Evolutionary conservation across 352 stramenopile species (phyloP).

Genomic region (Pythium coloratum): DNA sequence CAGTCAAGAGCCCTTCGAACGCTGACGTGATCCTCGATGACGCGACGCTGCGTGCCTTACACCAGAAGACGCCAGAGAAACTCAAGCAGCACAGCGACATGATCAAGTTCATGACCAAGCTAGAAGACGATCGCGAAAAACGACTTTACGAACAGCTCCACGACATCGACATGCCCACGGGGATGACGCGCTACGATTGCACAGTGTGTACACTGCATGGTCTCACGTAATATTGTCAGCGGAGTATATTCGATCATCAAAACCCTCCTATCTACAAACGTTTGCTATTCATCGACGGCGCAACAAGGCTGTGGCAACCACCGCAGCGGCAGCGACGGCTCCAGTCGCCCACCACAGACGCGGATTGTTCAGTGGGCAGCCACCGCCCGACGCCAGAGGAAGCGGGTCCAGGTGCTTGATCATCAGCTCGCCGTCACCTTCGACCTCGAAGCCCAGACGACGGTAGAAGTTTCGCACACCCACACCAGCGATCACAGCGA

Average conservation of each 20-base stretch:
- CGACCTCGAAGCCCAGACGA: slow-evolving; percentile 85
- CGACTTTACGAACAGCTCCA: slow-evolving; percentile 21
- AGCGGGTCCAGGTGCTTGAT: slow-evolving; percentile 65
- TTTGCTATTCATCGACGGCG: slow-evolving; percentile 23
- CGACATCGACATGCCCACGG: slow-evolving; percentile 17
- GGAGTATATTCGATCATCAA: slow-evolving; percentile 7
- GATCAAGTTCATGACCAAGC: slow-evolving; percentile 21
- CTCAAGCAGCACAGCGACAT: slow-evolving; percentile 9
- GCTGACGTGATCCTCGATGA: slow-evolving; percentile 18
- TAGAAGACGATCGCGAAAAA: slow-evolving; percentile 25
- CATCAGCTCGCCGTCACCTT: slow-evolving; percentile 85
- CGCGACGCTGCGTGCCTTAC: slow-evolving; percentile 10
- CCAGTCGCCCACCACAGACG: slow-evolving; percentile 5
- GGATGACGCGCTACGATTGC: slow-evolving; percentile 26
- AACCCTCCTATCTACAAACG: background rate
- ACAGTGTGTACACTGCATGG: slow-evolving; percentile 15
- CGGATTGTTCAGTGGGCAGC: slow-evolving; percentile 7
- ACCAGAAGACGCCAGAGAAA: slow-evolving; percentile 1
- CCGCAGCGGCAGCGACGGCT: slow-evolving; percentile 4
- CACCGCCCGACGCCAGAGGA: background rate
- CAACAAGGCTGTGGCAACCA: slow-evolving; percentile 9
- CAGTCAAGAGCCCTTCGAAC: background rate
- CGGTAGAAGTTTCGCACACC: slow-evolving; percentile 91
- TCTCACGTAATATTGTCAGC: slow-evolving; percentile 8
- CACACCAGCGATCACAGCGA: slow-evolving; percentile 90